Percentiles rank a stretch among this genome's conserved stretches.
phyloP scores from a whole-genome alignment of 441 rosid genomes.

The Syzygium malaccense region DNA sequence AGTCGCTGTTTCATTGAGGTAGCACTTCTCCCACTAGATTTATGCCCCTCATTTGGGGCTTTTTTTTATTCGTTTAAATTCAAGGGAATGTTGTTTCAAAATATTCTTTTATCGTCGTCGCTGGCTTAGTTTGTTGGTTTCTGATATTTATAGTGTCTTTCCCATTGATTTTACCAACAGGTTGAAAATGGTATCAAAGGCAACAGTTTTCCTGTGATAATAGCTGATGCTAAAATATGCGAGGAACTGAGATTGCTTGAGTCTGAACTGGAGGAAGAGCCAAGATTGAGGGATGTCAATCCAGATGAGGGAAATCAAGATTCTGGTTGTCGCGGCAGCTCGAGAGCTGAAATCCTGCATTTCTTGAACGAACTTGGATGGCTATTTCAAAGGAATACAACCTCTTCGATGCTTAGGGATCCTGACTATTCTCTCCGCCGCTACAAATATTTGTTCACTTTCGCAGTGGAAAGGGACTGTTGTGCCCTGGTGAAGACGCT shows the following conservation, averaged over 20 bases:
- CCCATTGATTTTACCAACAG: constrained; percentile 24
- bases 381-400: constrained; percentile 61
- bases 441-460: constrained; percentile 63
- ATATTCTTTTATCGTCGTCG: neutral
- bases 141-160: neutral
- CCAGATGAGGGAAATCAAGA: constrained; percentile 39
- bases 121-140: neutral
- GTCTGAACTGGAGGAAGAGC: constrained; percentile 42
- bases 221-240: constrained; percentile 74
- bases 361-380: constrained; percentile 92
- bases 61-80: neutral
- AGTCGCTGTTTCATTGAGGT: constrained; percentile 94
- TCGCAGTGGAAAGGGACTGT: constrained; percentile 69
- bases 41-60: neutral
- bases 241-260: constrained; percentile 68
- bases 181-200: constrained; percentile 88
- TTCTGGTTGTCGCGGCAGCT: constrained; percentile 26
- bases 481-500: constrained; percentile 54
- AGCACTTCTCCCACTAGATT: constrained; percentile 6
- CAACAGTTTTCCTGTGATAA: constrained; percentile 72
- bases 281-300: constrained; percentile 23
- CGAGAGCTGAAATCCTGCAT: constrained; percentile 57
- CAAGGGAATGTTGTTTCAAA: neutral
- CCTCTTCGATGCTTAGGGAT: constrained; percentile 18
- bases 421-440: constrained; percentile 49